These are phyloP conservation scores for Lactarius trivialis DNA, from an alignment of 768 basidiomycete species.

Conservation along the genomic window DNA sequence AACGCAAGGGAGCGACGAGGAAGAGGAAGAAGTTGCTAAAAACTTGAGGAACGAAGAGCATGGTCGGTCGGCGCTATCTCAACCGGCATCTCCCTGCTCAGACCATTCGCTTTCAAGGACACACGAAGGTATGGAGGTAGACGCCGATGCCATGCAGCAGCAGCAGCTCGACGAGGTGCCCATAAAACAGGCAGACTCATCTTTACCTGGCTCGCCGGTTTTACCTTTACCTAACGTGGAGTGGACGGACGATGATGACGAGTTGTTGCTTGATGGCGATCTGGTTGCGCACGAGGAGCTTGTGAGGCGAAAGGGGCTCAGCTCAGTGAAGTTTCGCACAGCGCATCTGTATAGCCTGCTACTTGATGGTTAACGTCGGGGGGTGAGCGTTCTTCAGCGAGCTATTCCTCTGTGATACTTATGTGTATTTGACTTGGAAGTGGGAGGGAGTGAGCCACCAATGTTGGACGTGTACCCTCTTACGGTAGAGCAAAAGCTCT, in stretches of 20 bases:
- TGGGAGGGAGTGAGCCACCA: too few species aligned
- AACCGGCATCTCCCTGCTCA: neutral
- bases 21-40: conserved; percentile 4
- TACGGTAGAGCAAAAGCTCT: too few species aligned
- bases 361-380: conserved; percentile 1
- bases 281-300: conserved; percentile 7
- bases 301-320: conserved; percentile 11
- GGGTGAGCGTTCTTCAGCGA: neutral
- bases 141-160: neutral
- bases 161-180: neutral
- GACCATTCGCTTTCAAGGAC: neutral
- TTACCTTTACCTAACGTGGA: neutral
- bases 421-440: neutral
- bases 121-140: neutral
- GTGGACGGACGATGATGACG: conserved; percentile 16
- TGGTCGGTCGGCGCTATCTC: neutral
- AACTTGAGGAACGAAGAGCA: conserved; percentile 9
- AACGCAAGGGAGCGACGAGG: conserved; percentile 15
- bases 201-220: neutral
- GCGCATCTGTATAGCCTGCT: conserved; percentile 13
- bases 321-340: conserved; percentile 16
- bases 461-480: neutral
- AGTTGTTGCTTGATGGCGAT: conserved; percentile 14
- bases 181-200: neutral
- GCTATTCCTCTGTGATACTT: neutral